A percentile compares a stretch with the other conserved stretches of the same genome.
phyloP scores from a whole-genome alignment of 257 asterid species.

The Solanum chilense region DNA sequence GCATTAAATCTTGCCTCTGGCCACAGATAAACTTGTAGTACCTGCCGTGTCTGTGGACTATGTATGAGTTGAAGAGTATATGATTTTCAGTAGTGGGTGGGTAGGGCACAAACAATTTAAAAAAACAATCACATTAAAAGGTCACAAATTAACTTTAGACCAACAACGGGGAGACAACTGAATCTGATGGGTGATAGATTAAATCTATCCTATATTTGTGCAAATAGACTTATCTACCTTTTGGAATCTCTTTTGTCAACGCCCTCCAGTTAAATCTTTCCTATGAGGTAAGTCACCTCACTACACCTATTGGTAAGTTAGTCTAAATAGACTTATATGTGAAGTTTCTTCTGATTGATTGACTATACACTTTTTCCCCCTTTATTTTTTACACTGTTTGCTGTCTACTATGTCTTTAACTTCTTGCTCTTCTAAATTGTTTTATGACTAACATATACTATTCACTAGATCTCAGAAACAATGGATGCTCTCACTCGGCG shows the following conservation, averaged over 20 bases:
- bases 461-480: constrained; percentile 70
- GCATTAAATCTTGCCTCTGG: background rate
- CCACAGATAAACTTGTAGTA: background rate
- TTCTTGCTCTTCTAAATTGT: background rate
- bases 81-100: background rate
- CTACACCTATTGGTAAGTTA: background rate
- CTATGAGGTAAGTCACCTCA: background rate
- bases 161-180: background rate
- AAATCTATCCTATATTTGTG: background rate
- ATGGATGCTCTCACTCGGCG: constrained; percentile 58
- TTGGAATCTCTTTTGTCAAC: background rate
- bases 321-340: background rate
- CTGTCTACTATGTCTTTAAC: background rate
- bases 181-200: background rate
- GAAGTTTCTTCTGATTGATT: background rate
- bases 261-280: background rate
- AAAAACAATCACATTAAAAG: background rate
- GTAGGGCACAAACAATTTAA: background rate
- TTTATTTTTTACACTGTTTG: background rate
- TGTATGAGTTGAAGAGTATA: background rate
- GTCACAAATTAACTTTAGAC: background rate
- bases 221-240: background rate
- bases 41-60: background rate
- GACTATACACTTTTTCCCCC: background rate
- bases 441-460: constrained; percentile 13